A percentile compares a stretch with the other conserved stretches of the same genome.
Evolutionary conservation across 305 asterid species (phyloP).

Genomic region (Withania somnifera): DNA sequence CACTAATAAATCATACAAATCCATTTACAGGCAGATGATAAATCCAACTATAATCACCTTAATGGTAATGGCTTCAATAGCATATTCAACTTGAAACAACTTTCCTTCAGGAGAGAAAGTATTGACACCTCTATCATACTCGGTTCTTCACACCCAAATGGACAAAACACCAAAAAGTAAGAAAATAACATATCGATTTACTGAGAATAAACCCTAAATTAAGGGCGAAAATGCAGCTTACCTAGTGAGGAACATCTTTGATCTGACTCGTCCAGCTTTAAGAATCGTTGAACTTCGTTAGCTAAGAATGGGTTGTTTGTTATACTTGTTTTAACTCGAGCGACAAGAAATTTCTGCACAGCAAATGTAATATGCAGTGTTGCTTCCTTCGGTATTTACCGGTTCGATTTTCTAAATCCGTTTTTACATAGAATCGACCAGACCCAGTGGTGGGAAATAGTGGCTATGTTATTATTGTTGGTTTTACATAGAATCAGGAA

Average conservation of each 20-base stretch:
- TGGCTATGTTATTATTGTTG: too few relatives aligned
- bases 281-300: not conserved
- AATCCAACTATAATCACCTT: constrained; percentile 32
- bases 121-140: constrained; percentile 90
- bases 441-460: too few relatives aligned
- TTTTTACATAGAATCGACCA: too few relatives aligned
- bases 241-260: constrained; percentile 90
- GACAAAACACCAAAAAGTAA: not conserved
- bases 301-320: not conserved
- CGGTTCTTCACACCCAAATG: constrained; percentile 40
- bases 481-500: too few relatives aligned
- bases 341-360: not conserved
- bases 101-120: constrained; percentile 92
- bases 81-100: constrained; percentile 86
- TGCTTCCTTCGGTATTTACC: not conserved
- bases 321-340: not conserved
- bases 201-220: constrained; percentile 15
- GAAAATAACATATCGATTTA: not conserved
- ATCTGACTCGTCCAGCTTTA: constrained; percentile 7
- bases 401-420: too few relatives aligned
- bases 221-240: constrained; percentile 8
- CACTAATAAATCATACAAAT: not conserved
- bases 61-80: constrained; percentile 84
- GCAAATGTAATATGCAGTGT: not conserved
- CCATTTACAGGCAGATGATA: not conserved